A percentile compares a stretch with the other conserved stretches of the same genome.
Conservation (phyloP, 2,329 filamentous ascomycete genomes). For the Parascedosporium putredinis region DNA sequence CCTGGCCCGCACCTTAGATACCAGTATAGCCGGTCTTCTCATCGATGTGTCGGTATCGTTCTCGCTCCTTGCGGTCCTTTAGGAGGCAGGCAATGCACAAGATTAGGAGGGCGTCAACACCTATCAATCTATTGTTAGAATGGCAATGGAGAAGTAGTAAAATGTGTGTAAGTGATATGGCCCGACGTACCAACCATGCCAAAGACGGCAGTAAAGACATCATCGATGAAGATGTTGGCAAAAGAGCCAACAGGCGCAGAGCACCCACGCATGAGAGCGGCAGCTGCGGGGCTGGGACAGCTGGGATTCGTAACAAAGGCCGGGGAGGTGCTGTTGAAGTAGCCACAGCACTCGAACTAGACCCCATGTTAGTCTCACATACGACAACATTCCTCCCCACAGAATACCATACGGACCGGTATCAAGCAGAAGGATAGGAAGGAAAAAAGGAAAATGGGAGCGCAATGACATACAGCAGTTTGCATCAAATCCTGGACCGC, state of each 20-base stretch:
- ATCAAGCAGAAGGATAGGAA: neutral
- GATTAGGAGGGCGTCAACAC: conserved; percentile 56
- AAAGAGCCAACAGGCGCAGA: conserved; percentile 56
- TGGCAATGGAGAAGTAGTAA: conserved; percentile 5
- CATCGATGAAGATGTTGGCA: conserved; percentile 60
- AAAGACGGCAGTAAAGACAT: conserved; percentile 70
- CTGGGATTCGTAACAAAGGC: conserved; percentile 59
- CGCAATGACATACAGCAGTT: conserved; percentile 45
- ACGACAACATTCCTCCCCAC: neutral
- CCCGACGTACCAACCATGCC: conserved; percentile 60
- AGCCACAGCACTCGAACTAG: conserved; percentile 74
- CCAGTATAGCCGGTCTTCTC: conserved; percentile 56
- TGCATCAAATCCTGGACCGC: conserved; percentile 60
- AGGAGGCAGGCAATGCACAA: conserved; percentile 64
- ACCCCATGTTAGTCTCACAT: neutral
- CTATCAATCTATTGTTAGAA: conserved; percentile 18
- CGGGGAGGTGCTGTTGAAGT: conserved; percentile 59
- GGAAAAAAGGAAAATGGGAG: too few species aligned
- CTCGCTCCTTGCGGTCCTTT: conserved; percentile 71
- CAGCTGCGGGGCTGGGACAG: conserved; percentile 60
- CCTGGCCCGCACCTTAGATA: conserved; percentile 24
- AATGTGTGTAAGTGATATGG: neutral
- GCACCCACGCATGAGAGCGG: conserved; percentile 61
- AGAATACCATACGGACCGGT: too few species aligned
- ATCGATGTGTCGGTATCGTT: conserved; percentile 70